Evolutionary conservation across 2,329 filamentous ascomycete species (phyloP).

Genomic region (Nemania serpens): DNA sequence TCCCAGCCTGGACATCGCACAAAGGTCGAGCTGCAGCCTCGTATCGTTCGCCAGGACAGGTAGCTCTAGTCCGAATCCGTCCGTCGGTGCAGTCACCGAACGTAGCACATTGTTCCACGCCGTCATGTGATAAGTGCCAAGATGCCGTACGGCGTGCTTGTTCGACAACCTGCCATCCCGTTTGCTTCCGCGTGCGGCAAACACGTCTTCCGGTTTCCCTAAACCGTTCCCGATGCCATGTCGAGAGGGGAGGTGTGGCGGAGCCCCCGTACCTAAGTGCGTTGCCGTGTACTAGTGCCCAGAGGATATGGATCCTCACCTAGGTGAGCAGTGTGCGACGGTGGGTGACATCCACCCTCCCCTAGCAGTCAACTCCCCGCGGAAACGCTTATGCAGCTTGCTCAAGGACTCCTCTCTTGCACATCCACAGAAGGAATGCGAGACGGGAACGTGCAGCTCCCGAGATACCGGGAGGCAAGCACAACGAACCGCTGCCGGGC

Average conservation of each 20-base stretch:
- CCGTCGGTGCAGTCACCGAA: slow-evolving; percentile 43
- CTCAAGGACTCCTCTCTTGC: slow-evolving; percentile 56
- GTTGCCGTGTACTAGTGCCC: no score
- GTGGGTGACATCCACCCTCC: slow-evolving; percentile 44
- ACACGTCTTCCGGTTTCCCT: slow-evolving; percentile 21
- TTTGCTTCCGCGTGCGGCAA: slow-evolving; percentile 15
- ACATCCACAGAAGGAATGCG: slow-evolving; percentile 47
- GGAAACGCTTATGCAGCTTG: slow-evolving; percentile 44
- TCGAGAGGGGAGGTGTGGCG: slow-evolving; percentile 13
- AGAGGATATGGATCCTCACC: background rate
- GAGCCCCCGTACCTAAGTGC: background rate
- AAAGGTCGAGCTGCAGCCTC: slow-evolving; percentile 59
- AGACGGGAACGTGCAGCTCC: slow-evolving; percentile 44
- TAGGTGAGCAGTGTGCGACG: slow-evolving; percentile 34
- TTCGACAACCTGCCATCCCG: slow-evolving; percentile 16
- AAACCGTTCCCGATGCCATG: slow-evolving; percentile 18
- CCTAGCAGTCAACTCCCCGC: slow-evolving; percentile 39
- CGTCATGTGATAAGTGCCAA: slow-evolving; percentile 55
- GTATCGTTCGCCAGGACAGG: slow-evolving; percentile 61
- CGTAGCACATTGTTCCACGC: slow-evolving; percentile 56
- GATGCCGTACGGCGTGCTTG: slow-evolving; percentile 38
- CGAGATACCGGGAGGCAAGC: slow-evolving; percentile 43
- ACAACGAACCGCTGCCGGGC: slow-evolving; percentile 40
- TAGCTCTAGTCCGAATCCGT: slow-evolving; percentile 45
- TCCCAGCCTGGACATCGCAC: slow-evolving; percentile 47